These are phyloP conservation scores for Penicillium ochrochloron DNA, from an alignment of 495 filamentous ascomycete genomes.

Conservation along the genomic window DNA sequence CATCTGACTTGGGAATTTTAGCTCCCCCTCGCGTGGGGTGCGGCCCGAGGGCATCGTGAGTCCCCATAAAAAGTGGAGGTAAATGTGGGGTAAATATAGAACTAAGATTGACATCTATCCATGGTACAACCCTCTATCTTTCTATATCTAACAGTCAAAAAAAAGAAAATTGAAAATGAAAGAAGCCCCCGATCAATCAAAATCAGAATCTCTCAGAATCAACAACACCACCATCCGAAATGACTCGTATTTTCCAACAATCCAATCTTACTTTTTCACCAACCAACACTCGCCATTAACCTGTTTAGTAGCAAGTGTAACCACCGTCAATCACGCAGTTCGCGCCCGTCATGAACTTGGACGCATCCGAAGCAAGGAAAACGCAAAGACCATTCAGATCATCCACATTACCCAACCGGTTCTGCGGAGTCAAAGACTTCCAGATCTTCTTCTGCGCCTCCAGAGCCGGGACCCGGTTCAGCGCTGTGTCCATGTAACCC, in stretches of 20 bases:
- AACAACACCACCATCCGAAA: not conserved
- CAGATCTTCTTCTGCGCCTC: slow-evolving; percentile 23
- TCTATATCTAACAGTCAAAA: slow-evolving; percentile 8
- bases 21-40: not conserved
- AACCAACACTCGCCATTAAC: not conserved
- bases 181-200: not conserved
- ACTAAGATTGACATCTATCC: slow-evolving; percentile 7
- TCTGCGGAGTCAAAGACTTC: slow-evolving; percentile 64
- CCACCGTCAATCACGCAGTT: slow-evolving; percentile 71
- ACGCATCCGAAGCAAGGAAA: slow-evolving; percentile 77
- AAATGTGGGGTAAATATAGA: not conserved
- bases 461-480: slow-evolving; percentile 45
- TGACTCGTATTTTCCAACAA: not conserved
- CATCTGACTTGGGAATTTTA: not conserved
- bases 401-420: slow-evolving; percentile 44
- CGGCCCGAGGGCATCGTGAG: not conserved
- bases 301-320: slow-evolving; percentile 28
- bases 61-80: not conserved
- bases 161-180: not conserved
- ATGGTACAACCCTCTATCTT: slow-evolving; percentile 6
- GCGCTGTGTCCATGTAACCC: slow-evolving; percentile 80
- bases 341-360: slow-evolving; percentile 77
- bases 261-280: not conserved
- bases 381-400: slow-evolving; percentile 85
- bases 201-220: not conserved